Base-by-base conservation (phyloP, 345 rosid genomes). In the Punica granatum region DNA sequence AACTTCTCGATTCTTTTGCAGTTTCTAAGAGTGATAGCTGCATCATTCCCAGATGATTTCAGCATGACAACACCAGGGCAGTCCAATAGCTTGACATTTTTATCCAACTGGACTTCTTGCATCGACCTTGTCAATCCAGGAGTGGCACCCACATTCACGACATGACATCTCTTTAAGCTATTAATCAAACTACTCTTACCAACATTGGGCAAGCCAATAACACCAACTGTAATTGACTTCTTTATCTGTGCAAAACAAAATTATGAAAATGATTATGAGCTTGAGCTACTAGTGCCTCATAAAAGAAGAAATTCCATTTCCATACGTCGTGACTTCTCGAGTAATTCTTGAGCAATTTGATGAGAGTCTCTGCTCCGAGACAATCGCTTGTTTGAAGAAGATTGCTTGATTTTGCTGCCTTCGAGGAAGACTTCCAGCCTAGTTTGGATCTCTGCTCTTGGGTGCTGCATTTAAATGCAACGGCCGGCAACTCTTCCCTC, bases 61-160 rank as follows among this genome's bases (percentile, higher is more conserved):
- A 91, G 92, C 98, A 94, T 85, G 66, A 91, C 99, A 75, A 94
- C 96, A 64, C 99, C 99, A 70, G 98, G 99, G 73, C 98, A 94
- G 75, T 94, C 99, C 76, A 94, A 67, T 74, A 91, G 77, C 72
- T 91, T 94, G 53, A 94, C 90, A 80, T 89, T 88, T 77, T 84
- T 88, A 85, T 91, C 99, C 66, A 91, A 73, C 67, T 91, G 97
- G 78, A 94, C 96, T 81, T 94, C 98, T 81, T 91, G 99, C 86
- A 94, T 77, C 46, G 97, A 85, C 76, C 89, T 90, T 7, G 96
- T 94, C 65, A 94, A 75, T 26, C 99, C 99, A 44, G 99, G 98
- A 60, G 99, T 91, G 56, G 96, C 86, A 51, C 99, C 99, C 51
- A 86, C 99, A 79, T 91, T 88, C 67, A 78, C 99, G 64, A 89